Evolutionary conservation across 2,329 filamentous ascomycete species (phyloP).

Genomic region (Neonectria hederae): DNA sequence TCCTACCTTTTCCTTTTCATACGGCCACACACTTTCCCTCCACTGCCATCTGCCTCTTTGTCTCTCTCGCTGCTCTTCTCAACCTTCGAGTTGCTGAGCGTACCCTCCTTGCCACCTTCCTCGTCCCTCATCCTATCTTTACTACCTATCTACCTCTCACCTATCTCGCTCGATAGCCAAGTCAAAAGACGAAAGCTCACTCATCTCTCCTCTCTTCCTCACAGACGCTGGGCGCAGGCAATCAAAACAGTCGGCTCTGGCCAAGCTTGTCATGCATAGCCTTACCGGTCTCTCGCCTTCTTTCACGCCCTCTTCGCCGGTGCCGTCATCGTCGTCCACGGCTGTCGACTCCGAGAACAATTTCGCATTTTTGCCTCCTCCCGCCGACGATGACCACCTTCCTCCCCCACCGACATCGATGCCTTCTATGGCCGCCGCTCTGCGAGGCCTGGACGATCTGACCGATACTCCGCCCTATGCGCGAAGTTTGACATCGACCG

Average conservation of each 20-base stretch:
- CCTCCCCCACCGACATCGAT: constrained; percentile 42
- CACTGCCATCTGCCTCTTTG: constrained; percentile 31
- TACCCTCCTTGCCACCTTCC: constrained; percentile 15
- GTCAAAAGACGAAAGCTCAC: constrained; percentile 26
- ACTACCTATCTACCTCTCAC: constrained; percentile 3
- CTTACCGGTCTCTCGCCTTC: constrained; percentile 47
- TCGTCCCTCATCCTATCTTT: constrained; percentile 10
- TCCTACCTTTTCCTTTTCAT: constrained; percentile 19
- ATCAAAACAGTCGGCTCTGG: constrained; percentile 53
- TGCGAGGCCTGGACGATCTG: constrained; percentile 55
- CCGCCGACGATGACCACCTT: constrained; percentile 46
- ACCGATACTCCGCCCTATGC: constrained; percentile 65
- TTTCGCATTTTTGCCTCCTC: constrained; percentile 47
- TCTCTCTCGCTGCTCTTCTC: not conserved
- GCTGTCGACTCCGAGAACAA: constrained; percentile 46
- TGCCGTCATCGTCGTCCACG: constrained; percentile 44
- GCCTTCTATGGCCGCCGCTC: constrained; percentile 53
- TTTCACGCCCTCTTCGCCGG: constrained; percentile 42
- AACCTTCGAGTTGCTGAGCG: not conserved
- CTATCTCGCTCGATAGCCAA: constrained; percentile 14
- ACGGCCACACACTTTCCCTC: constrained; percentile 6
- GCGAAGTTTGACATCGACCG: constrained; percentile 66
- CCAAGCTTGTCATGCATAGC: constrained; percentile 58
- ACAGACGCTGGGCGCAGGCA: constrained; percentile 48
- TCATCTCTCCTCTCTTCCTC: constrained; percentile 20